Conservation (phyloP, 352 stramenopile species). For the Pythium dissimile region DNA sequence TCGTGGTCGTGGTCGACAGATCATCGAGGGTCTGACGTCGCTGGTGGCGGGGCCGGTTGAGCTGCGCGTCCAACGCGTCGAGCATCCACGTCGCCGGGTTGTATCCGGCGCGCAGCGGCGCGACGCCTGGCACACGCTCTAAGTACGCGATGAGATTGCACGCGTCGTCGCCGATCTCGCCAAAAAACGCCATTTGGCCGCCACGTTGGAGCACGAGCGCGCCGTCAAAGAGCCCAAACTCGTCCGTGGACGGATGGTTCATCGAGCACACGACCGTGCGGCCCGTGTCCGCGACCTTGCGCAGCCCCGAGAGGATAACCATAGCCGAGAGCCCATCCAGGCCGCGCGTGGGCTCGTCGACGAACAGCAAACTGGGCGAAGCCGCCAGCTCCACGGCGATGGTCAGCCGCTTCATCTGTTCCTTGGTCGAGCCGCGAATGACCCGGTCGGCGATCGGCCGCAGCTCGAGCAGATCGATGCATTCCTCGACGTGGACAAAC, state of each 20-base stretch:
- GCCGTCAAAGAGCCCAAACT: constrained; percentile 79
- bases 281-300: constrained; percentile 58
- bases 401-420: constrained; percentile 34
- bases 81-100: constrained; percentile 82
- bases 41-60: constrained; percentile 9
- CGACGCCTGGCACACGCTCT: constrained; percentile 31
- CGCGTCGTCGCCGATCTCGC: constrained; percentile 28
- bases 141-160: constrained; percentile 42
- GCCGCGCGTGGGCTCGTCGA: constrained; percentile 47
- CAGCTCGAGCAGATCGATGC: constrained; percentile 33
- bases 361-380: constrained; percentile 65
- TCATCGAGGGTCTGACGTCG: neutral
- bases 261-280: constrained; percentile 81
- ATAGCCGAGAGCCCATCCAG: constrained; percentile 22
- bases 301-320: constrained; percentile 60
- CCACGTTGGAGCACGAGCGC: constrained; percentile 57
- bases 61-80: constrained; percentile 17
- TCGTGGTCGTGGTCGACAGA: neutral
- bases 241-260: constrained; percentile 73
- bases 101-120: constrained; percentile 32
- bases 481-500: constrained; percentile 25
- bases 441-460: constrained; percentile 22
- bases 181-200: constrained; percentile 34
- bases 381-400: constrained; percentile 86
- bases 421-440: constrained; percentile 23